These are phyloP conservation scores for Geum urbanum DNA, from an alignment of 306 rosid genomes.

Conservation along the genomic window DNA sequence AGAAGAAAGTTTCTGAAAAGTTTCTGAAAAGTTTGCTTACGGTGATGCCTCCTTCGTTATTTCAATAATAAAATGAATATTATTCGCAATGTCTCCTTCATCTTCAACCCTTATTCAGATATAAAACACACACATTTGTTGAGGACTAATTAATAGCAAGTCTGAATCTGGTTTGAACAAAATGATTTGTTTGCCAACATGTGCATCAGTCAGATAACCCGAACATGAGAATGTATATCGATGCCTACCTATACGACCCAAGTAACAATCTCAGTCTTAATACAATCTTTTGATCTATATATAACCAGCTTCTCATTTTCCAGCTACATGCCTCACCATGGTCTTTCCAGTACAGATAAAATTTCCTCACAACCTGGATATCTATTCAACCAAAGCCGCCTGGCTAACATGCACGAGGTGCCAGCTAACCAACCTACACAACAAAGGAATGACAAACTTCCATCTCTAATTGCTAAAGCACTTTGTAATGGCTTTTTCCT, in stretches of 20 bases:
- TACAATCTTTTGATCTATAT: not conserved
- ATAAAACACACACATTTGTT: no score
- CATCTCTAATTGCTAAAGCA: not conserved
- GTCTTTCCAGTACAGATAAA: not conserved
- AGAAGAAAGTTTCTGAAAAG: no score
- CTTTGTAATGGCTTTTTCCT: constrained; percentile 42
- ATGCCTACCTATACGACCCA: not conserved
- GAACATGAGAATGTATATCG: not conserved
- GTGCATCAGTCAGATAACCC: no score
- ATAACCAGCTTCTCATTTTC: not conserved
- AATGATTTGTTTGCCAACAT: no score
- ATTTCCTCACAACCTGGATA: not conserved
- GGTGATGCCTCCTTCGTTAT: no score
- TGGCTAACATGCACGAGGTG: not conserved
- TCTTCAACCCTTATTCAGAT: no score
- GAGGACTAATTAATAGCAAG: no score
- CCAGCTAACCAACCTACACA: not conserved
- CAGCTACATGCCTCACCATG: not conserved
- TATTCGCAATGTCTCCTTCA: no score
- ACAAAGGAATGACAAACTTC: not conserved
- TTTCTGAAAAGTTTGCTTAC: no score
- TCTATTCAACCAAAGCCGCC: not conserved
- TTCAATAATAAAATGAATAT: no score
- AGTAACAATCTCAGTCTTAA: not conserved
- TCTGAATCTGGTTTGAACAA: no score